Conservation (phyloP, 192 early-diverging fungal genomes). For the Spizellomyces punctatus region DNA sequence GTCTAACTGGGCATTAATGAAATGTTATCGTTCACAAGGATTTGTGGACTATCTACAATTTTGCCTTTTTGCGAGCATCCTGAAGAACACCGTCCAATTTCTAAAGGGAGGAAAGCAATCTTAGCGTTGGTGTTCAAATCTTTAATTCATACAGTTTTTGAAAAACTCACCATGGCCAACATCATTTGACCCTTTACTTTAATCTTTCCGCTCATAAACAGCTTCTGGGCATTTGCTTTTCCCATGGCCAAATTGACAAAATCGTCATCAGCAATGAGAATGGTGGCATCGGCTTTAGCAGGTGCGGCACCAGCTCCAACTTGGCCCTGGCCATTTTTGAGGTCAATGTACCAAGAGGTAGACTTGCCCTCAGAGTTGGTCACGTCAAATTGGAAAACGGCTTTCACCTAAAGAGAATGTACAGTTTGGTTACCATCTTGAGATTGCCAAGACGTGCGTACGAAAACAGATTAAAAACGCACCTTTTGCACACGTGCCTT, state of each 20-base stretch:
- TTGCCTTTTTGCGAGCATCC: conserved; percentile 20
- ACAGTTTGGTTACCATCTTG: background rate
- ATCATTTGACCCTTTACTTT: conserved; percentile 72
- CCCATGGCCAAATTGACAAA: conserved; percentile 85
- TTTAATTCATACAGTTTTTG: too few relatives aligned
- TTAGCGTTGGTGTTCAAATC: background rate
- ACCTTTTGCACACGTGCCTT: conserved; percentile 66
- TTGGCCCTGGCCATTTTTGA: conserved; percentile 74
- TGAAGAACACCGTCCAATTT: conserved; percentile 24
- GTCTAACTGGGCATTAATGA: too few relatives aligned
- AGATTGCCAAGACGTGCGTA: background rate
- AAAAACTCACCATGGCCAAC: conserved; percentile 34
- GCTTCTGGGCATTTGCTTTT: conserved; percentile 87
- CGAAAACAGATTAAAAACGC: background rate
- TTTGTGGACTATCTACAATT: conserved; percentile 9
- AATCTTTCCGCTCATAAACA: conserved; percentile 87
- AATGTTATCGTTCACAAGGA: too few relatives aligned
- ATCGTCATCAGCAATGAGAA: conserved; percentile 73
- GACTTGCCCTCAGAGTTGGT: conserved; percentile 68
- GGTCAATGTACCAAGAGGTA: conserved; percentile 82
- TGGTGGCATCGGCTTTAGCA: conserved; percentile 70
- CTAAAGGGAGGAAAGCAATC: background rate
- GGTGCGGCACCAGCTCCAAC: conserved; percentile 63
- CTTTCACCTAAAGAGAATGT: conserved; percentile 57
- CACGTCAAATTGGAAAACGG: conserved; percentile 86